Percentiles rank a stretch among this genome's conserved stretches.
Conservation (phyloP, 345 rosid genomes). For the Pugionium dolabratum region DNA sequence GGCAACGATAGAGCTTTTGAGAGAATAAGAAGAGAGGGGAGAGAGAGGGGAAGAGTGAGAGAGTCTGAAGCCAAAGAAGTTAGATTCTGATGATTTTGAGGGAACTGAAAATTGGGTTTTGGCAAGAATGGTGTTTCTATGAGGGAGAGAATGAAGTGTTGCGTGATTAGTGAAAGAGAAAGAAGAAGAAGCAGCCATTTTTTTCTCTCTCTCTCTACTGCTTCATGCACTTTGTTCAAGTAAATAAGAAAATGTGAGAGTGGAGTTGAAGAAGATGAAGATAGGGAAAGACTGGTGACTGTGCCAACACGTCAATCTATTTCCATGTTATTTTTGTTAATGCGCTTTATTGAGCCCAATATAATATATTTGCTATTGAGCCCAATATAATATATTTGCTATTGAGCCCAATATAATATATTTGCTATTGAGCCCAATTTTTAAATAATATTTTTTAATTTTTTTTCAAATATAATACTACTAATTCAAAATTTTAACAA, state of each 20-base stretch:
- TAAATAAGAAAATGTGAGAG: background rate
- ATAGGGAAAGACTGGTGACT: conserved; percentile 34
- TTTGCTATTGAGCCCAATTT: no score
- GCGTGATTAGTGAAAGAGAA: conserved; percentile 22
- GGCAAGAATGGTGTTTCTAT: conserved; percentile 16
- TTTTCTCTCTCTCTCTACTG: conserved; percentile 18
- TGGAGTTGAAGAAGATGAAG: conserved; percentile 15
- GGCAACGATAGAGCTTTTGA: conserved; percentile 55
- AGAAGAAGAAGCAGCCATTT: conserved; percentile 38
- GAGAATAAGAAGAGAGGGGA: conserved; percentile 42
- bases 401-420: no score
- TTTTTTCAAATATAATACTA: no score
- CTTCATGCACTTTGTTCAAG: background rate
- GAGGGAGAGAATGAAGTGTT: conserved; percentile 34
- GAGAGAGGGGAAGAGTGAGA: conserved; percentile 48
- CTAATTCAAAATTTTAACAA: no score
- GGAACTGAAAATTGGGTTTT: conserved; percentile 26
- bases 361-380: no score
- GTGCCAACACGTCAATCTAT: conserved; percentile 35
- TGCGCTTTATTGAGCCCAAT: conserved; percentile 2
- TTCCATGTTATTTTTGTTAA: background rate
- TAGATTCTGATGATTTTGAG: conserved; percentile 58
- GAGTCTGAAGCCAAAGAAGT: conserved; percentile 61
- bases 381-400: no score
- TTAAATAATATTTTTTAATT: no score